Conservation (phyloP, 495 filamentous ascomycete genomes). For the Alectoria sarmentosa region DNA sequence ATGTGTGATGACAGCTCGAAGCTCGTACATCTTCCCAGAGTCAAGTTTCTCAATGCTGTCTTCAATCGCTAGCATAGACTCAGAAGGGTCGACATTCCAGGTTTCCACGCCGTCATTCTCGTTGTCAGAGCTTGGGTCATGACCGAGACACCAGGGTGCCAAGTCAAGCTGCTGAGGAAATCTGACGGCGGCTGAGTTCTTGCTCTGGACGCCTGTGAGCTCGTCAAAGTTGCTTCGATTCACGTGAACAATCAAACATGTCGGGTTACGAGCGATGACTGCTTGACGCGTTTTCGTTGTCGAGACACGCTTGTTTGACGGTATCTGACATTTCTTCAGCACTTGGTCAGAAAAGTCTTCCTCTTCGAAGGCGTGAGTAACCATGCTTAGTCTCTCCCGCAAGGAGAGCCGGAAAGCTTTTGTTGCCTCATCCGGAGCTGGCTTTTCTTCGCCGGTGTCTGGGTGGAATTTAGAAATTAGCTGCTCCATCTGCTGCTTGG, state of each 20-base stretch:
- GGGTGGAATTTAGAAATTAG: conserved; percentile 29
- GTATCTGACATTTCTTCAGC: conserved; percentile 63
- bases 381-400: conserved; percentile 47
- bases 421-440: conserved; percentile 17
- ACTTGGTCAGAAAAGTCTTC: conserved; percentile 75
- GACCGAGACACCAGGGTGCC: conserved; percentile 68
- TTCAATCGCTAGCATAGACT: conserved; percentile 58
- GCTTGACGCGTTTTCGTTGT: conserved; percentile 84
- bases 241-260: conserved; percentile 74
- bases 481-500: conserved; percentile 41
- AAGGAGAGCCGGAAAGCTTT: conserved; percentile 35
- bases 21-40: conserved; percentile 58
- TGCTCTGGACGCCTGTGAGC: conserved; percentile 62
- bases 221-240: conserved; percentile 92
- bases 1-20: conserved; percentile 83
- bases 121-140: conserved; percentile 20
- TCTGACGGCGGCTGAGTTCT: conserved; percentile 70
- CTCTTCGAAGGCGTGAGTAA: conserved; percentile 64
- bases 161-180: conserved; percentile 73
- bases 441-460: not conserved
- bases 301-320: conserved; percentile 55
- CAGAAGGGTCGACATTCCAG: conserved; percentile 57
- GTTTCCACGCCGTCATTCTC: conserved; percentile 44
- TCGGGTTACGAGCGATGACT: conserved; percentile 73
- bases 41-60: conserved; percentile 31